Base-by-base conservation (phyloP, 495 filamentous ascomycete species). In the Penicillium simplicissimum region DNA sequence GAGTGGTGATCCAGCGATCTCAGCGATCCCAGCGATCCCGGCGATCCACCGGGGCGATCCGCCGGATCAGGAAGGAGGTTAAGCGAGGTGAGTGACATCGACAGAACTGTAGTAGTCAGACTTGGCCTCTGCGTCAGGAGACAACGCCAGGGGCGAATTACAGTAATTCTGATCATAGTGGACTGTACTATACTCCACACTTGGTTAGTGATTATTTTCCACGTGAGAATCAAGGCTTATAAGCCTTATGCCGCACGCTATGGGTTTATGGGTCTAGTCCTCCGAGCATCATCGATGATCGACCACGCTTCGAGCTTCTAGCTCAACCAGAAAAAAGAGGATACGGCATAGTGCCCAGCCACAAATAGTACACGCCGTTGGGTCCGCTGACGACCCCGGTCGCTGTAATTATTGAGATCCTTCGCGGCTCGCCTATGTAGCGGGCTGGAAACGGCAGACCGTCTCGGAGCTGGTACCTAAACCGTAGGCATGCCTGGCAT, bases 21-120 rank as follows among this genome's bases (percentile, higher is more conserved):
- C 43, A 40, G 56, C 47, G 63, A 65, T 61, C 65, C n/a, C n/a
- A n/a, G n/a, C n/a, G n/a, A n/a, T n/a, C n/a, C n/a, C 38, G 55
- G 35, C 33, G 63, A 67, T 69, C 67, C 65, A 67, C 61, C 53
- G 60, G 59, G 65, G 56, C 51, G 62, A 64, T 61, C 55, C n/a
- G 45, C 67, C 53, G n/a, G 35, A 71, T 61, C 40, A 69, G 69
- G 69, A 69, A 69, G 69, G 66, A 67, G 61, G 64, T 40, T 66
- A 64, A 52, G 35, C 31, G 23, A 52, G 31, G 25, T 6, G 38
- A 48, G 48, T 69, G 63, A 64, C 67, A 69, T 58, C 19, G 58
- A 63, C 55, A 23, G 23, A 3, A 31, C 28, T 5, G 54, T 42
- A 38, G 42, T 23, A 31, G 52, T 40, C 25, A 28, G 25, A 28